Percentiles rank a stretch among this genome's conserved stretches.
Evolutionary conservation across 2,329 filamentous ascomycete genomes (phyloP).

Genomic region (Fusarium verrucosum): DNA sequence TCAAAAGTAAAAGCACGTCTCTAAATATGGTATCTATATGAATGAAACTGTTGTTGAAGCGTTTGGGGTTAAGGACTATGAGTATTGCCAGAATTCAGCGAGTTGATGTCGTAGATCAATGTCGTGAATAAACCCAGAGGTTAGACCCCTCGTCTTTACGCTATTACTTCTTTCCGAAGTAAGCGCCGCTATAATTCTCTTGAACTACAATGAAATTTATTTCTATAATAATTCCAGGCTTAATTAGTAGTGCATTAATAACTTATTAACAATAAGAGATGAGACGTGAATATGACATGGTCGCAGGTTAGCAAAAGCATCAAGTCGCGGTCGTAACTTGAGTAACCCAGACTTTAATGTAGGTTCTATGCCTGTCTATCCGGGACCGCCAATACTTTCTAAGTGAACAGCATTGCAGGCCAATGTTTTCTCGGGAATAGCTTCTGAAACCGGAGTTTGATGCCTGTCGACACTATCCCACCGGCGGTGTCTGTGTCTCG

Average conservation of each 20-base stretch:
- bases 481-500: conserved; percentile 45
- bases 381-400: conserved; percentile 58
- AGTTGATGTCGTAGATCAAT: conserved; percentile 57
- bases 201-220: conserved; percentile 60
- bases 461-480: conserved; percentile 57
- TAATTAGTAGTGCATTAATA: conserved; percentile 56
- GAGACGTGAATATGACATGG: conserved; percentile 58
- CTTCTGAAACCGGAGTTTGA: conserved; percentile 55
- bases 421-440: conserved; percentile 53
- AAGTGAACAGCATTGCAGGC: conserved; percentile 57
- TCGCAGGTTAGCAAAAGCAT: conserved; percentile 61
- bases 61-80: conserved; percentile 57
- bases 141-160: conserved; percentile 56
- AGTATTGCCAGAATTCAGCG: conserved; percentile 60
- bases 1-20: too few relatives aligned
- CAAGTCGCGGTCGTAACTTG: conserved; percentile 51
- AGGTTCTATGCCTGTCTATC: conserved; percentile 54
- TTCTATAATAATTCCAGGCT: conserved; percentile 54
- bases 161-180: conserved; percentile 60
- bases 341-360: conserved; percentile 58
- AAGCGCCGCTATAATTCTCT: conserved; percentile 62
- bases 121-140: conserved; percentile 57
- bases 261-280: too few relatives aligned
- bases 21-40: conserved; percentile 60
- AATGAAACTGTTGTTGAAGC: conserved; percentile 58